Evolutionary conservation across 2,329 filamentous ascomycete species (phyloP), one percentile per base, ranked within the genome.

Genomic region (Pezicula neosporulosa): DNA sequence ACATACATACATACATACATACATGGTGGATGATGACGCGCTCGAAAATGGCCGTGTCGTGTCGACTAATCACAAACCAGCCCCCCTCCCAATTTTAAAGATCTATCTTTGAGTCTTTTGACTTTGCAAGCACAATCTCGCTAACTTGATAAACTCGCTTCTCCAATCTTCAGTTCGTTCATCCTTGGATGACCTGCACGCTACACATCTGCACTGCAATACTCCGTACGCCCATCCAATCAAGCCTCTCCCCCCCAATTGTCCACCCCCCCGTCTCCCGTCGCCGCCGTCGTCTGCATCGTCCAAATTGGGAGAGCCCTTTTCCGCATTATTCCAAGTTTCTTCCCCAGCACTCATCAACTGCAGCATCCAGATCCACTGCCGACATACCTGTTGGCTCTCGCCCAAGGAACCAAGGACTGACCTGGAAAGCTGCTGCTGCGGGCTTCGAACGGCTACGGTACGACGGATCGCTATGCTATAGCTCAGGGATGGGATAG

Each of bases 401-500:
- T 21, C 41, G 21, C 21, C 13, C 41, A 21, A 28, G 9, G 8
- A 24, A 18, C 41, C 42, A 44, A 44, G 42, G 42, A 28, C 42
- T n/a, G 10, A n/a, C 42, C 42, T 27, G 16, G 42, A 18, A 24
- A 12, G 15, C 8, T 24, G n/a, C 42, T 21, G 18, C 42, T n/a
- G 42, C 27, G 21, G 19, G 16, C 21, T 13, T 16, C 37, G 37
- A 39, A 39, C 37, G n/a, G 19, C 37, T 39, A 39, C 37, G 13
- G 35, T 16, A 37, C 35, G 35, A 16, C 35, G 19, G 9, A 39
- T 42, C 39, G 24, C 12, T 24, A 42, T 44, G 42, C 24, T 44
- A 44, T 44, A 28, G 42, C 27, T 30, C 42, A 44, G 42, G 42
- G 42, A 44, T 44, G 42, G 42, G n/a, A 24, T 33, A 44, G 37